Evolutionary conservation across 2,329 filamentous ascomycete species (phyloP).

Genomic region (Alternaria sp.): DNA sequence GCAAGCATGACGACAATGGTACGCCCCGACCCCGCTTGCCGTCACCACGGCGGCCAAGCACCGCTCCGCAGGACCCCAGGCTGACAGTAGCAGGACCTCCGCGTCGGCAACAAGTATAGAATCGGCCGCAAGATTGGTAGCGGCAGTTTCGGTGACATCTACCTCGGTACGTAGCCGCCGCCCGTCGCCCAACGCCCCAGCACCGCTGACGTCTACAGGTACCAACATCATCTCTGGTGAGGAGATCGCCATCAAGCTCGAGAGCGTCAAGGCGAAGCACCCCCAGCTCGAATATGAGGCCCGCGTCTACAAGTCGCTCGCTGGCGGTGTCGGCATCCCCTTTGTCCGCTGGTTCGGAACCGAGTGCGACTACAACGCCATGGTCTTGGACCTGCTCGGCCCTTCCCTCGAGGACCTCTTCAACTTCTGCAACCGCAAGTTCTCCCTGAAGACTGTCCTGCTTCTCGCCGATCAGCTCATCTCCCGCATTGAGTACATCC

Average conservation of each 20-base stretch:
- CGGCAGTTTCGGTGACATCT: conserved; percentile 97
- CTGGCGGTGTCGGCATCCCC: conserved; percentile 95
- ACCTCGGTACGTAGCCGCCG: conserved; percentile 67
- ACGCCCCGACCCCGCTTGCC: conserved; percentile 49
- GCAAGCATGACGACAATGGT: conserved; percentile 69
- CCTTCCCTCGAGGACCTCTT: conserved; percentile 97
- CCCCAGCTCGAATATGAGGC: conserved; percentile 99
- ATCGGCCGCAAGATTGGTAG: conserved; percentile 99
- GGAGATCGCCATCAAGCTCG: conserved; percentile 99
- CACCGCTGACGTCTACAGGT: conserved; percentile 58
- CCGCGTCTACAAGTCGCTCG: conserved; percentile 86
- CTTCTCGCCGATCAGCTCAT: conserved; percentile 97
- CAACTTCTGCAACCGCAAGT: conserved; percentile 99
- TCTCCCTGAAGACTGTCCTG: conserved; percentile 97
- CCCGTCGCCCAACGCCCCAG: background rate
- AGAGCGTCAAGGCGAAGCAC: conserved; percentile 99
- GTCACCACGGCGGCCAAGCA: conserved; percentile 17
- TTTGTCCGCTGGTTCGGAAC: conserved; percentile 99
- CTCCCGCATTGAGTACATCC: conserved; percentile 99
- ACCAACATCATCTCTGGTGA: conserved; percentile 99
- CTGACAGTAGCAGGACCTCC: conserved; percentile 75
- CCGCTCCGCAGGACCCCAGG: conserved; percentile 18
- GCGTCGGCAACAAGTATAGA: conserved; percentile 99
- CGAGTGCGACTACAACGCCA: conserved; percentile 99
- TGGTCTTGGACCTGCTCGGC: conserved; percentile 96